phyloP scores from a whole-genome alignment of 2,329 filamentous ascomycete genomes.

The Geosmithia putterillii region DNA sequence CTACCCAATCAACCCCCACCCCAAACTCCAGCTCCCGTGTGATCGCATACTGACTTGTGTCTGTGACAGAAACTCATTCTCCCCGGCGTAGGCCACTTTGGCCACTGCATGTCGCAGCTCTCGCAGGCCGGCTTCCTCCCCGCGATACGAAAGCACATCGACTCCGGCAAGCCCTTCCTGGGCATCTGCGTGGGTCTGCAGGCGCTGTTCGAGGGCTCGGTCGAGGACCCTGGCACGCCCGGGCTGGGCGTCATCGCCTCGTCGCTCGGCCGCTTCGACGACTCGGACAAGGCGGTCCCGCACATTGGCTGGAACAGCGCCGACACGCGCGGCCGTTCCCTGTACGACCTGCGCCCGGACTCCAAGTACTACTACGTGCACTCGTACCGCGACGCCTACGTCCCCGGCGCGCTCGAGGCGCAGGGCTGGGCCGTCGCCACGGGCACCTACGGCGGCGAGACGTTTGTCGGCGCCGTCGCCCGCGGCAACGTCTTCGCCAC shows the following conservation, averaged over 20 bases:
- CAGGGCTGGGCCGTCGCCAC: constrained; percentile 90
- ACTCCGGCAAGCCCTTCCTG: constrained; percentile 92
- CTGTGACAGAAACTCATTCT: constrained; percentile 76
- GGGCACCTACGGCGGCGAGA: constrained; percentile 74
- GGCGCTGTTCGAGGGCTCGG: constrained; percentile 76
- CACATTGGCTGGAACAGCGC: constrained; percentile 99
- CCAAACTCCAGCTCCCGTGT: no score
- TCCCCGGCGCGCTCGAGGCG: constrained; percentile 58
- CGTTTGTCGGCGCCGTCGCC: constrained; percentile 83
- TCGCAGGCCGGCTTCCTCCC: constrained; percentile 71
- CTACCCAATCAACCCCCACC: no score
- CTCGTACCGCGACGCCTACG: constrained; percentile 77
- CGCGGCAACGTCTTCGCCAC: constrained; percentile 79
- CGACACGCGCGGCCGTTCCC: constrained; percentile 39
- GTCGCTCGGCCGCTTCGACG: constrained; percentile 63
- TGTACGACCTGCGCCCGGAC: constrained; percentile 67
- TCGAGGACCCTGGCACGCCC: constrained; percentile 58
- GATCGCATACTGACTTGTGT: no score
- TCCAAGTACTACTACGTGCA: constrained; percentile 99
- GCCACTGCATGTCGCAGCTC: constrained; percentile 84
- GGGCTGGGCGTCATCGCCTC: constrained; percentile 68
- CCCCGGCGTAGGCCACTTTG: constrained; percentile 94
- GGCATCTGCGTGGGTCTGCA: constrained; percentile 93
- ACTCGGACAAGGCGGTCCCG: constrained; percentile 75
- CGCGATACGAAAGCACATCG: constrained; percentile 71